These are phyloP conservation scores for Phalaenopsis equestris DNA, from an alignment of 106 monocot species.

Conservation along the genomic window DNA sequence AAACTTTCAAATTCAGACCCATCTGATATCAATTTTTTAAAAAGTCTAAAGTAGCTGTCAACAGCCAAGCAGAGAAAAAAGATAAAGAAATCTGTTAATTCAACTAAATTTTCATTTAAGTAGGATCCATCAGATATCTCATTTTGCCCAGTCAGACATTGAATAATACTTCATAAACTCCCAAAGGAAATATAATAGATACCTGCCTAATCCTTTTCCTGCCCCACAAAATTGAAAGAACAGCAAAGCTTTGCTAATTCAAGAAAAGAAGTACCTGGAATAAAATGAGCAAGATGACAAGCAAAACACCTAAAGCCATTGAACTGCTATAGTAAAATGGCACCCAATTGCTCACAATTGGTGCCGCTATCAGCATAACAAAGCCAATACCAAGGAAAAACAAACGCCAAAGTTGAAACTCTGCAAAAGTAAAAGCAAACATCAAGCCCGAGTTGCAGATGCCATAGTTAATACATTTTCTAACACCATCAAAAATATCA, in stretches of 20 bases:
- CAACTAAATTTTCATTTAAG: neutral
- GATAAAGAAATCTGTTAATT: neutral
- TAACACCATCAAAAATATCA: neutral
- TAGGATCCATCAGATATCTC: neutral
- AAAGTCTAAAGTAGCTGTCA: neutral
- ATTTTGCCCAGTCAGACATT: neutral
- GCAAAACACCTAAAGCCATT: slow-evolving; percentile 75
- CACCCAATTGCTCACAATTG: slow-evolving; percentile 75
- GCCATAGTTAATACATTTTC: neutral
- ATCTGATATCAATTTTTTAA: neutral
- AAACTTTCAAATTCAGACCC: neutral
- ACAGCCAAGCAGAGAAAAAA: neutral
- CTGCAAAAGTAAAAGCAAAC: slow-evolving; percentile 28
- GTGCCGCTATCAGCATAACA: slow-evolving; percentile 65
- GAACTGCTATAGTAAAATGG: slow-evolving; percentile 96
- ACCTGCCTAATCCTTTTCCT: neutral
- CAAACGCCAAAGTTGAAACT: slow-evolving; percentile 83
- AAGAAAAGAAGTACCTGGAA: slow-evolving; percentile 60
- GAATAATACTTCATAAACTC: neutral
- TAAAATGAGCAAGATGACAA: slow-evolving; percentile 69
- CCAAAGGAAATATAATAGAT: neutral
- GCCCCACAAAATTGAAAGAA: neutral
- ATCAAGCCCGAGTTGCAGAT: neutral
- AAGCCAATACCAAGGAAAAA: slow-evolving; percentile 77
- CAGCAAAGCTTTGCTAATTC: neutral